Evolutionary conservation across 441 rosid species (phyloP).

Genomic region (Euphorbia celastroides): DNA sequence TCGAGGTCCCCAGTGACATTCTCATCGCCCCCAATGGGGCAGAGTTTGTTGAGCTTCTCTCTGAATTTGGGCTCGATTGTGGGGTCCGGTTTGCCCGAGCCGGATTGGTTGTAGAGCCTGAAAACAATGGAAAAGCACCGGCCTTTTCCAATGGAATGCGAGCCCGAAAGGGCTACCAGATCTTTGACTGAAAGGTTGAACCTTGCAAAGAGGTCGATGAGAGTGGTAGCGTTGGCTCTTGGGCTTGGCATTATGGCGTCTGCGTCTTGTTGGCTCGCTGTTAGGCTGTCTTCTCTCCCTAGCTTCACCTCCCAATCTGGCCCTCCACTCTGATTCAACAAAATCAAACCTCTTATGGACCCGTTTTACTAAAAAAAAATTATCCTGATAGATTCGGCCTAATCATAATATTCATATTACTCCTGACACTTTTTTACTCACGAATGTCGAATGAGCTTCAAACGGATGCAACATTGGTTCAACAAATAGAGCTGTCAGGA

Average conservation of each 20-base stretch:
- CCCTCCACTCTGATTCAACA: conserved; percentile 63
- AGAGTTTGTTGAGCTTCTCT: conserved; percentile 51
- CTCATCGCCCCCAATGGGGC: conserved; percentile 62
- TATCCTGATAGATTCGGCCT: no score
- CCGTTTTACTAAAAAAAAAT: no score
- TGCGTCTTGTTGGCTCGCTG: conserved; percentile 73
- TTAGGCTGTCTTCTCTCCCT: conserved; percentile 79
- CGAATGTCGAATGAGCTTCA: no score
- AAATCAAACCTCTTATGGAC: no score
- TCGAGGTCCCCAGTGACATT: conserved; percentile 67
- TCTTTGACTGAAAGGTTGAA: conserved; percentile 68
- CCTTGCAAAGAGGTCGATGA: conserved; percentile 51
- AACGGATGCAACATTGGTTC: no score
- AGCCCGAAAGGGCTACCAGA: conserved; percentile 87
- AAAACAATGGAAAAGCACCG: conserved; percentile 82
- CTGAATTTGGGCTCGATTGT: conserved; percentile 44
- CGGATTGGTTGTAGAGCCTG: conserved; percentile 91
- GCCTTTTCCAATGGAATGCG: conserved; percentile 83
- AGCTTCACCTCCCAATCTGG: conserved; percentile 86
- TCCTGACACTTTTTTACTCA: no score
- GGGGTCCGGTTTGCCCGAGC: conserved; percentile 62
- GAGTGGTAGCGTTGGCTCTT: conserved; percentile 63
- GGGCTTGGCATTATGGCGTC: conserved; percentile 87
- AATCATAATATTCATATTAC: no score
- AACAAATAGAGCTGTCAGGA: no score